Conservation (phyloP, 768 basidiomycete species). For the Pleurotus djamor region DNA sequence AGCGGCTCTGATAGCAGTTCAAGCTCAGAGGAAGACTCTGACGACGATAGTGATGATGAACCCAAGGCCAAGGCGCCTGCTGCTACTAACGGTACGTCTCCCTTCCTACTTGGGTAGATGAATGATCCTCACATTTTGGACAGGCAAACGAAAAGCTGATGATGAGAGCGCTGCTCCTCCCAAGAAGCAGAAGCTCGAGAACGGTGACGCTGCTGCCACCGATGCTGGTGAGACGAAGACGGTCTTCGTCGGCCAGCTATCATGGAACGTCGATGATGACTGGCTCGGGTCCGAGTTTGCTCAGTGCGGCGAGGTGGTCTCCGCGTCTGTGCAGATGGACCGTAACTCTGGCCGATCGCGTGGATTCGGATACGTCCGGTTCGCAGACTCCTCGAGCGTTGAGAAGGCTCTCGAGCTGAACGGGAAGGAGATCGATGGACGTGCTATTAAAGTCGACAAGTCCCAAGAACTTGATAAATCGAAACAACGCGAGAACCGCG, state of each 20-base stretch:
- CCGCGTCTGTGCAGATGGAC: conserved; percentile 87
- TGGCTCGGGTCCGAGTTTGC: conserved; percentile 91
- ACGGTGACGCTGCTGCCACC: conserved; percentile 48
- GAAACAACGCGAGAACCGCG: conserved; percentile 62
- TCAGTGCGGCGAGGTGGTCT: conserved; percentile 82
- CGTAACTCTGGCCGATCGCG: conserved; percentile 80
- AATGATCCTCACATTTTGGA: no score
- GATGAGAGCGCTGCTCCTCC: conserved; percentile 53
- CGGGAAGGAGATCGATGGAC: conserved; percentile 91
- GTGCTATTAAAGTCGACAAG: conserved; percentile 83
- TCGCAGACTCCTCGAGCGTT: conserved; percentile 66
- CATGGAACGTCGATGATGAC: conserved; percentile 97
- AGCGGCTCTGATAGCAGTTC: no score
- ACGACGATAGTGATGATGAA: no score
- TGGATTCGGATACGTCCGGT: conserved; percentile 84
- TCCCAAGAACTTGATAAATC: conserved; percentile 60
- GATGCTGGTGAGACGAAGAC: conserved; percentile 47
- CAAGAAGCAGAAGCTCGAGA: conserved; percentile 82
- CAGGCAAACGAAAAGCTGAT: conserved; percentile 83
- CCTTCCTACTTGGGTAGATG: no score
- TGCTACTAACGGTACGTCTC: no score
- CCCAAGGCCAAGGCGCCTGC: no score
- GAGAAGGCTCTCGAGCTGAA: conserved; percentile 79
- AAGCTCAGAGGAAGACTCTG: no score
- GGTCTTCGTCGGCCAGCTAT: conserved; percentile 90